Percentiles rank a stretch among this genome's conserved stretches.
Evolutionary conservation across 257 asterid species (phyloP).

Genomic region (Solanum arcanum): DNA sequence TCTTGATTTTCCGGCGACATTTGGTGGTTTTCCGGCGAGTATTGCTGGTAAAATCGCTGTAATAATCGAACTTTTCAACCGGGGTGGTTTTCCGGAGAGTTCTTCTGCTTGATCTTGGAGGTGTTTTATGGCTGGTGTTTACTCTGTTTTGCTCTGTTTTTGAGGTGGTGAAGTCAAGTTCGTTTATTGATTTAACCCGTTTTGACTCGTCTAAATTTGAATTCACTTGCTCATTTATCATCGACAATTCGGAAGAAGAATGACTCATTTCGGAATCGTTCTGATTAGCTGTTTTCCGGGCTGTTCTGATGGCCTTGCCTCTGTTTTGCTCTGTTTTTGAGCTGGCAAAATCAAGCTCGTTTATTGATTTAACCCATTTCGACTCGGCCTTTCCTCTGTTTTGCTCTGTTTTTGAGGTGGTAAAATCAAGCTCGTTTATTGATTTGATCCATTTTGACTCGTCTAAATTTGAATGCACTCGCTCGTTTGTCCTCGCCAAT

Average conservation of each 20-base stretch:
- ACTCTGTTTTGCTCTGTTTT: not conserved
- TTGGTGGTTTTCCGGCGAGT: not conserved
- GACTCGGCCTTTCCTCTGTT: too few species aligned
- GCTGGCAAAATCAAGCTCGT: not conserved
- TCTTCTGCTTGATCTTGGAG: not conserved
- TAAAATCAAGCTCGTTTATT: not conserved
- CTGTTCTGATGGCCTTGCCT: not conserved
- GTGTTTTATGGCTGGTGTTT: not conserved
- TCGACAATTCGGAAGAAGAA: conserved; percentile 6
- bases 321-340: not conserved
- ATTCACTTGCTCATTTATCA: not conserved
- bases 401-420: too few species aligned
- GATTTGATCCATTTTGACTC: not conserved
- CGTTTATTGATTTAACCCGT: not conserved
- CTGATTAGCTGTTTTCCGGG: not conserved
- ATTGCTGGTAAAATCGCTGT: not conserved
- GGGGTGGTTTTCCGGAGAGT: not conserved
- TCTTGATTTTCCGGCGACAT: not conserved
- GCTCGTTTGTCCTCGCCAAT: not conserved
- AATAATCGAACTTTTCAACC: conserved; percentile 7
- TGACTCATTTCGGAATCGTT: conserved; percentile 13
- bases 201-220: not conserved
- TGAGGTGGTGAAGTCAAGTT: not conserved
- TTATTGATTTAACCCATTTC: not conserved
- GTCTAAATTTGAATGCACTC: not conserved